A percentile compares a stretch with the other conserved stretches of the same genome.
phyloP scores from a whole-genome alignment of 2,329 filamentous ascomycete genomes.

The Fusarium chaquense region DNA sequence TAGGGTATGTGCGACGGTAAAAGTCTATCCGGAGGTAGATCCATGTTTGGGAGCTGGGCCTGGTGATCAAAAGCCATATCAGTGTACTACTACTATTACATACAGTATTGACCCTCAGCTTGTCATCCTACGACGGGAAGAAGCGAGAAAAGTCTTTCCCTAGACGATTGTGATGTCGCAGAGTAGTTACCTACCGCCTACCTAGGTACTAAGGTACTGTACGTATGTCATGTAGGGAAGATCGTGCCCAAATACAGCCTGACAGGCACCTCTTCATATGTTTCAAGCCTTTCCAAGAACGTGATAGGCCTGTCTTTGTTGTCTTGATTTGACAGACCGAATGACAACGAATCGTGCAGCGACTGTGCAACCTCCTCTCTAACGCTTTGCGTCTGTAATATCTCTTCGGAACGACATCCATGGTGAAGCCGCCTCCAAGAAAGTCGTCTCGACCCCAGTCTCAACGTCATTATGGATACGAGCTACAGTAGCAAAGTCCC shows the following conservation, averaged over 20 bases:
- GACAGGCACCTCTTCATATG: conserved; percentile 25
- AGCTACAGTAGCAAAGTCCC: conserved; percentile 2
- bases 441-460: conserved; percentile 15
- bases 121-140: conserved; percentile 46
- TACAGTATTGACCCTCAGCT: conserved; percentile 3
- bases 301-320: conserved; percentile 8
- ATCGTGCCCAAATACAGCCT: conserved; percentile 27
- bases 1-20: not conserved
- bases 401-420: conserved; percentile 6
- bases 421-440: conserved; percentile 10
- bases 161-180: conserved; percentile 32
- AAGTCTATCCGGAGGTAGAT: conserved; percentile 11
- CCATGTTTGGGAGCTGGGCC: conserved; percentile 20
- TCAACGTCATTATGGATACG: conserved; percentile 46
- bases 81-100: not conserved
- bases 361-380: not conserved
- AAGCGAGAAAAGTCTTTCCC: conserved; percentile 33
- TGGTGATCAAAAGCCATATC: conserved; percentile 28
- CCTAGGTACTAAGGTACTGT: not conserved
- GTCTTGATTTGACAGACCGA: conserved; percentile 9
- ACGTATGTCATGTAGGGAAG: conserved; percentile 43
- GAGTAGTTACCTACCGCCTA: not conserved
- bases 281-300: conserved; percentile 29
- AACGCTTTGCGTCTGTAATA: not conserved
- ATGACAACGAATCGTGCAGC: conserved; percentile 20